Percentiles rank a stretch among this genome's conserved stretches.
Conservation (phyloP, 164 flowering plant genomes). For the Berberis thunbergii region DNA sequence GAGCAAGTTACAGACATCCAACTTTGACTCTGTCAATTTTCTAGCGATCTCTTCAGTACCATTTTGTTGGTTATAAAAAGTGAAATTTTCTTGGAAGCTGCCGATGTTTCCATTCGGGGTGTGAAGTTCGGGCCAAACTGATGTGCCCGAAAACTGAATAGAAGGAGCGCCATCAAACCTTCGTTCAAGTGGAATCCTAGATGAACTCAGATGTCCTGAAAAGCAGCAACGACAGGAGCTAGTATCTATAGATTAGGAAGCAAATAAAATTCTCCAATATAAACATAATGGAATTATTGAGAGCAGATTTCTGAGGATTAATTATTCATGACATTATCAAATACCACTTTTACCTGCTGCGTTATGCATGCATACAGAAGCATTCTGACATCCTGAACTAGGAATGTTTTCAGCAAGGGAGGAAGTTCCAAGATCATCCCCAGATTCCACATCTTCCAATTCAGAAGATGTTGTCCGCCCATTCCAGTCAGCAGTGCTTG, state of each 20-base stretch:
- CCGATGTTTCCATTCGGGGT: constrained; percentile 9
- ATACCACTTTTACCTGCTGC: too few species aligned
- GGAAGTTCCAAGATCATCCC: too few species aligned
- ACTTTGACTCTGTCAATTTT: constrained; percentile 17
- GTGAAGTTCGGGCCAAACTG: constrained; percentile 20
- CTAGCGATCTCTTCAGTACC: constrained; percentile 17
- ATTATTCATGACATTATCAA: too few species aligned
- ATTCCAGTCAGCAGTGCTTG: too few species aligned
- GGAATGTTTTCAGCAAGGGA: too few species aligned
- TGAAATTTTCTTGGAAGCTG: constrained; percentile 11
- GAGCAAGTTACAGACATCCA: constrained; percentile 12
- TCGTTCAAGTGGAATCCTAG: constrained; percentile 8
- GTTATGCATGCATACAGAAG: too few species aligned
- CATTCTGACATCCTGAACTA: too few species aligned
- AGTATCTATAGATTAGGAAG: not conserved
- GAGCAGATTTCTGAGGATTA: too few species aligned
- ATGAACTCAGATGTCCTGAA: constrained; percentile 18
- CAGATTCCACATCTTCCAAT: too few species aligned
- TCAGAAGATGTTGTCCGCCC: too few species aligned
- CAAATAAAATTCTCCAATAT: too few species aligned
- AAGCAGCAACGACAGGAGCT: not conserved
- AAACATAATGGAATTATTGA: too few species aligned
- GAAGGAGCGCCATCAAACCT: constrained; percentile 19
- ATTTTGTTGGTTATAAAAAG: constrained; percentile 14
- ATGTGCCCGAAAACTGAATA: constrained; percentile 10